phyloP scores from a whole-genome alignment of 208 protist genomes.

The Porcisia deanei region DNA sequence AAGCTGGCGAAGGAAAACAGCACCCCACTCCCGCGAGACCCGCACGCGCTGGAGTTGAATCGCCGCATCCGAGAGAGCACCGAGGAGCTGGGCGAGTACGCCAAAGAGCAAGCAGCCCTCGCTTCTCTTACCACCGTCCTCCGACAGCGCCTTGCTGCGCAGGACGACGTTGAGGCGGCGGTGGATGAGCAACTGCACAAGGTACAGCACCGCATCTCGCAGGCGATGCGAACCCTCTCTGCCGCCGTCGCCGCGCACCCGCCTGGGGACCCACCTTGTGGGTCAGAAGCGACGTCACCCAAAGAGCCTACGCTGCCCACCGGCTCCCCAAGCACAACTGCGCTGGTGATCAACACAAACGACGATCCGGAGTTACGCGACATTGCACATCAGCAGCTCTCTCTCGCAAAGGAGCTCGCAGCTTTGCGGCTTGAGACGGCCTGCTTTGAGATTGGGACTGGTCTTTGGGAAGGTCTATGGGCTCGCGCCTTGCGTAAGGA shows the following conservation, averaged over 20 bases:
- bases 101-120: conserved; percentile 47
- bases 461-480: conserved; percentile 85
- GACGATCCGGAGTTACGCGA: conserved; percentile 66
- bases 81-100: conserved; percentile 43
- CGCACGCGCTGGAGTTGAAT: conserved; percentile 66
- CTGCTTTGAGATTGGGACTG: conserved; percentile 68
- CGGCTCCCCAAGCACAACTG: conserved; percentile 16
- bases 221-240: conserved; percentile 27
- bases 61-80: conserved; percentile 57
- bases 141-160: conserved; percentile 56
- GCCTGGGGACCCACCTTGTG: conserved; percentile 10
- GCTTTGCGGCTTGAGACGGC: conserved; percentile 69
- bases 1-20: conserved; percentile 68
- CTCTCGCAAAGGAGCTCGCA: conserved; percentile 70
- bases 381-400: conserved; percentile 72
- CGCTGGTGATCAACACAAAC: conserved; percentile 27
- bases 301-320: conserved; percentile 20
- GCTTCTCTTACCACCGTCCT: conserved; percentile 44
- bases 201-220: conserved; percentile 28
- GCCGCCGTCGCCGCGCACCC: conserved; percentile 25
- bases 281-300: conserved; percentile 6
- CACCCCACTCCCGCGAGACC: conserved; percentile 67
- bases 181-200: conserved; percentile 69
- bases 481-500: conserved; percentile 80
- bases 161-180: conserved; percentile 66